Base-by-base conservation (phyloP, 2,329 filamentous ascomycete species). In the Septoria linicola region DNA sequence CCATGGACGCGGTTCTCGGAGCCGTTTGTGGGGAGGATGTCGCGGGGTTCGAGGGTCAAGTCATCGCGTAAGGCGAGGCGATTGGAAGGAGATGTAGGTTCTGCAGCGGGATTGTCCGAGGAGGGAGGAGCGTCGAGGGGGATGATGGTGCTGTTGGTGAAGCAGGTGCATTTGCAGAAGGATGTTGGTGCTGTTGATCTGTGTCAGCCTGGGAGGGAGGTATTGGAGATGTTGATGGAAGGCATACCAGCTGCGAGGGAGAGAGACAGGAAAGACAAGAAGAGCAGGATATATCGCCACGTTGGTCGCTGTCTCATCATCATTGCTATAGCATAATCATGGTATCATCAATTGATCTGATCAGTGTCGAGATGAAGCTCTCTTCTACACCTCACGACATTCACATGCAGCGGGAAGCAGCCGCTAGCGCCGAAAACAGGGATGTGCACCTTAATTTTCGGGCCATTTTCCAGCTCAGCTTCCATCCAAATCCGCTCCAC, bases 151-250 rank as follows among this genome's bases (percentile, higher is more conserved):
- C 78, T 82, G 66, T 86, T 85, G 43, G 76, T 76, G 70, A 81
- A 82, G 68, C 83, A 86, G 50, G 81, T 85, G 67, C 83, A 87
- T 79, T 86, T 87, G 78, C 83, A 87, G 70, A 85, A 87, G 52
- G 82, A 84, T 13, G 81, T 80, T 19, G 77, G 75, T 36, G 75
- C 76, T 77, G 40, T 23, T 19, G 42, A 32, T 58, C 37, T 52
- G 50, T 45, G 50, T 45, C 31, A 41, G 31, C 39, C n/a, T n/a
- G n/a, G n/a, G n/a, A n/a, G 46, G 11, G 16, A 41, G 37, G 39
- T 11, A 8, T 21, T 17, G 16, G 23, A 17, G 17, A 46, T 36
- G 14, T 10, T 14, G 14, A 19, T 16, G 30, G 35, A 25, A 20
- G 13, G 34, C 73, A 49, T 69, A 75, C 75, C 68, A 32, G 72